Percentiles rank a stretch among this genome's conserved stretches.
Evolutionary conservation across 2,329 filamentous ascomycete species (phyloP).

Genomic region (Bipolaris bicolor): DNA sequence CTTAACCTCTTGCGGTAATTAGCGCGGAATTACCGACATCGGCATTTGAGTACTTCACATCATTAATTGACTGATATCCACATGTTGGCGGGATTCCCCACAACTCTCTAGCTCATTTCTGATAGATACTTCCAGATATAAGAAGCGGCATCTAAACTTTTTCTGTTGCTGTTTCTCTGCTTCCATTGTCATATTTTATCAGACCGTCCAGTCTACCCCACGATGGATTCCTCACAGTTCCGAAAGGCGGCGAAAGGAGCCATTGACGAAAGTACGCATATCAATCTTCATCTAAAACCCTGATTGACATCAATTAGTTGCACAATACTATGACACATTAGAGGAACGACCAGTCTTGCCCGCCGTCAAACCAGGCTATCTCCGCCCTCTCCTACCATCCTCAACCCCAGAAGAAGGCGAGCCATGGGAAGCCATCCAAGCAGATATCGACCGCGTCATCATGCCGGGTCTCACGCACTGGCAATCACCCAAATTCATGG

Average conservation of each 20-base stretch:
- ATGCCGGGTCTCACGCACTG: constrained; percentile 93
- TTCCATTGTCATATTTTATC: background rate
- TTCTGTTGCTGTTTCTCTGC: background rate
- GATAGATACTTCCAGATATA: background rate
- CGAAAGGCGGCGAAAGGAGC: constrained; percentile 75
- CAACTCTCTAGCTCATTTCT: background rate
- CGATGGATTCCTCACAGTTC: constrained; percentile 79
- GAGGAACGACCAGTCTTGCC: constrained; percentile 74
- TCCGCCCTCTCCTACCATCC: constrained; percentile 76
- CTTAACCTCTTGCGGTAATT: constrained; percentile 4
- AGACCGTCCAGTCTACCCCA: constrained; percentile 2
- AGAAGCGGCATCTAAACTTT: background rate
- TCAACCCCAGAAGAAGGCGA: constrained; percentile 70
- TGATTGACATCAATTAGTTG: constrained; percentile 62
- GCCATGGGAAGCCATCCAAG: constrained; percentile 78
- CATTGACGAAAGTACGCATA: constrained; percentile 74
- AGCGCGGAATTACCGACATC: constrained; percentile 25
- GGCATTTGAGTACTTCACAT: constrained; percentile 4
- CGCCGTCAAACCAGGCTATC: constrained; percentile 81
- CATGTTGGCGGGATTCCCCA: background rate
- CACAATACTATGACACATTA: constrained; percentile 81
- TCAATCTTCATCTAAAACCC: too few relatives aligned
- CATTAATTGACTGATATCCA: background rate
- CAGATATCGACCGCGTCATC: constrained; percentile 84
- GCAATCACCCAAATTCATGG: constrained; percentile 92